Evolutionary conservation across 371 early-diverging fungal genomes (phyloP).

Genomic region (Syncephalastrum contaminatum): DNA sequence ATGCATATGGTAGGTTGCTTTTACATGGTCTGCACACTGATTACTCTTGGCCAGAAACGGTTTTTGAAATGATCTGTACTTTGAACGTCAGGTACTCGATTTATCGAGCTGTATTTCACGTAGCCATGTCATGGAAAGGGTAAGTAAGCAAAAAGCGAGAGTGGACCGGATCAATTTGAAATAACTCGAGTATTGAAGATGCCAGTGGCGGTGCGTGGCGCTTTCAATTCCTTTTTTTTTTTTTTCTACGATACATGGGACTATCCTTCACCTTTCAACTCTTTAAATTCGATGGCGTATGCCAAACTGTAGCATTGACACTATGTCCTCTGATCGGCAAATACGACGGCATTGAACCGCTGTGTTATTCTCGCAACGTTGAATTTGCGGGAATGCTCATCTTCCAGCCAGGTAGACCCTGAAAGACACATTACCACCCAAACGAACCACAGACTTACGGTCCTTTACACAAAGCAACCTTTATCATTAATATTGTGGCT

Average conservation of each 20-base stretch:
- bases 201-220: no score
- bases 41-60: no score
- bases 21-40: no score
- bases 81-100: no score
- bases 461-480: conserved; percentile 43
- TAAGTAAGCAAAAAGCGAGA: no score
- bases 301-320: conserved; percentile 77
- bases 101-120: no score
- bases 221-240: conserved; percentile 3
- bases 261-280: conserved; percentile 37
- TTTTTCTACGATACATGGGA: conserved; percentile 11
- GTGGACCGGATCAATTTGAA: no score
- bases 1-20: no score
- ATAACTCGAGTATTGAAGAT: no score
- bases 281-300: conserved; percentile 80
- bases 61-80: no score
- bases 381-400: conserved; percentile 73
- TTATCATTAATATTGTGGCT: conserved; percentile 78
- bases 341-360: conserved; percentile 75
- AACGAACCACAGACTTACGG: conserved; percentile 1
- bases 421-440: background rate
- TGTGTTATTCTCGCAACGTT: conserved; percentile 91
- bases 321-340: conserved; percentile 86
- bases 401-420: conserved; percentile 80
- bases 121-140: no score